A percentile compares a stretch with the other conserved stretches of the same genome.
phyloP scores from a whole-genome alignment of 75 land plant species.

The Selaginella moellendorffii region DNA sequence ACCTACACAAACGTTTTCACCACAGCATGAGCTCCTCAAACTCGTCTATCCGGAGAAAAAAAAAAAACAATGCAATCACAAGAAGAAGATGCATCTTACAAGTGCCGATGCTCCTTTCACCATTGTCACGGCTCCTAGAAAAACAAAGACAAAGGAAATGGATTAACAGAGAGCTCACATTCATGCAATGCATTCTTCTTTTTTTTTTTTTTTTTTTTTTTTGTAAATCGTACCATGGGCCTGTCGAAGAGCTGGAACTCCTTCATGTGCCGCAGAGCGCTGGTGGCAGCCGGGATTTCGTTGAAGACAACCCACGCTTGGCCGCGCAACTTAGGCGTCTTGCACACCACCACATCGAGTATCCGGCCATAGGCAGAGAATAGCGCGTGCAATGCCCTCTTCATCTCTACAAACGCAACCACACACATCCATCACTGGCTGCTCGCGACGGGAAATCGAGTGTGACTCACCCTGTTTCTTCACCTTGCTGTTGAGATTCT shows the following conservation, averaged over 20 bases:
- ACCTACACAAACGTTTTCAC: background rate
- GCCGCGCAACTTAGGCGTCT: slow-evolving; percentile 60
- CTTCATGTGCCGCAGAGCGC: slow-evolving; percentile 23
- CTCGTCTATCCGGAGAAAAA: background rate
- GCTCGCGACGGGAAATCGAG: background rate
- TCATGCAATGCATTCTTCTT: background rate
- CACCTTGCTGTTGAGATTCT: background rate
- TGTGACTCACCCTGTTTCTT: background rate
- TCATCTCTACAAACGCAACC: background rate
- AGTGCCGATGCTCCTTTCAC: background rate
- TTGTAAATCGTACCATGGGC: background rate
- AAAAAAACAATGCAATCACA: background rate
- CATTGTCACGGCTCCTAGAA: background rate
- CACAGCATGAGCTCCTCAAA: background rate
- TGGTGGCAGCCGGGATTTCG: slow-evolving; percentile 75
- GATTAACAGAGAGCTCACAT: background rate
- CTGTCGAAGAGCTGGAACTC: background rate
- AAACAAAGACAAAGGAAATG: background rate
- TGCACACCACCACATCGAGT: slow-evolving; percentile 68
- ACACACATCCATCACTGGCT: background rate
- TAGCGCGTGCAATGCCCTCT: slow-evolving; percentile 39
- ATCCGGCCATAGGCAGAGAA: slow-evolving; percentile 78
- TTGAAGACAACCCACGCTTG: slow-evolving; percentile 80
- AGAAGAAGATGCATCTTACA: background rate
- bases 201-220: background rate